phyloP scores from a whole-genome alignment of 2,329 filamentous ascomycete genomes.

The Alternaria sp. region DNA sequence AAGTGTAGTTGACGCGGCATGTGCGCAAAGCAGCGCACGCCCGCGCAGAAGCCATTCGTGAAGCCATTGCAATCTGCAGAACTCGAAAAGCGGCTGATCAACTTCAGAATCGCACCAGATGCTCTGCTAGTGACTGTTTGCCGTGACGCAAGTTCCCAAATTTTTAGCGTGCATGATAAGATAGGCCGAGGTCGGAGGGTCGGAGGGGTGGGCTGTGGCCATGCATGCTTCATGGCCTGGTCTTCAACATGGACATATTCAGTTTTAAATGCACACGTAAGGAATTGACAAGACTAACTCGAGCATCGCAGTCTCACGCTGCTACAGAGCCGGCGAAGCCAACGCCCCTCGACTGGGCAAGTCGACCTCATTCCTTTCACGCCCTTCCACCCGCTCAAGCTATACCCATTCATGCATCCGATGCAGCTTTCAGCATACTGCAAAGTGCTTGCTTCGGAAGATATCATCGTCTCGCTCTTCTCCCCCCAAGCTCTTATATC shows the following conservation, averaged over 20 bases:
- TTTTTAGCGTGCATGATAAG: conserved; percentile 26
- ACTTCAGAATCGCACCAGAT: conserved; percentile 14
- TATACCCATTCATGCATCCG: no score
- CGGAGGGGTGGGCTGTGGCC: not conserved
- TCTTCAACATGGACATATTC: no score
- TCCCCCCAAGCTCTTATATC: not conserved
- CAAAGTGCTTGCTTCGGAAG: no score
- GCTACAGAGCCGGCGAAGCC: not conserved
- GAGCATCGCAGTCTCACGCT: not conserved
- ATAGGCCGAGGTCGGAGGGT: conserved; percentile 35
- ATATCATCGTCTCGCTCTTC: no score
- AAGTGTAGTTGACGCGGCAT: conserved; percentile 32
- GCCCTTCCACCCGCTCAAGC: not conserved
- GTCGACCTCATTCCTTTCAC: not conserved
- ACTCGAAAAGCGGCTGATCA: conserved; percentile 11
- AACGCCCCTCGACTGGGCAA: not conserved
- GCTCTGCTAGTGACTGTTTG: conserved; percentile 22
- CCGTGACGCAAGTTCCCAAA: conserved; percentile 29
- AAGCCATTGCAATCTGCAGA: conserved; percentile 37
- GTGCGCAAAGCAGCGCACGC: conserved; percentile 39
- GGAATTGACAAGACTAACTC: not conserved
- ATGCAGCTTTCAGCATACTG: no score
- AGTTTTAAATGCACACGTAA: not conserved
- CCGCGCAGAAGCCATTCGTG: conserved; percentile 42
- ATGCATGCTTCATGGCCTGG: not conserved